phyloP scores from a whole-genome alignment of 202 grass and related monocot genomes.

The Schoenoplectus triqueter region DNA sequence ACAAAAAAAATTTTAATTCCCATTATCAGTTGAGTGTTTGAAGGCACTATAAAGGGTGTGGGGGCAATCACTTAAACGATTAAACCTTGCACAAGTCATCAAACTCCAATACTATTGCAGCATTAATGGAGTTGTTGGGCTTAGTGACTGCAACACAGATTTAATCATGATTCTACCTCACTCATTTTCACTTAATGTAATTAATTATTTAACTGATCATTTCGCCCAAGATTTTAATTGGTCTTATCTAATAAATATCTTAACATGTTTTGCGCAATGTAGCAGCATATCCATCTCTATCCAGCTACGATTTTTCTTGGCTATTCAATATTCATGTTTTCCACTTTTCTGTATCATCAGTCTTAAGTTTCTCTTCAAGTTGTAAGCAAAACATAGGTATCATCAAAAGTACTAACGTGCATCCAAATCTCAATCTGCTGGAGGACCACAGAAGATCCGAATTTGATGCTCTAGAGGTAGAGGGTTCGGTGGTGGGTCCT shows the following conservation, averaged over 20 bases:
- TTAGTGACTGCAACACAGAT: constrained; percentile 8
- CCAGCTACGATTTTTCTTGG: background rate
- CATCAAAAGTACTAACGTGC: constrained; percentile 2
- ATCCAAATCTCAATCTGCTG: background rate
- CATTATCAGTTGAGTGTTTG: background rate
- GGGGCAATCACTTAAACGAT: background rate
- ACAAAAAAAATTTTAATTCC: too few relatives aligned
- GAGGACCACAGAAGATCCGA: constrained; percentile 16
- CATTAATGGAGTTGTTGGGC: constrained; percentile 35
- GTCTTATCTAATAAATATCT: background rate
- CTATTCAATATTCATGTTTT: background rate
- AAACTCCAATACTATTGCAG: constrained; percentile 18
- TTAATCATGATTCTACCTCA: background rate
- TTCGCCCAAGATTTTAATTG: background rate
- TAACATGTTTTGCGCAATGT: background rate
- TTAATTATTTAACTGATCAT: constrained; percentile 26
- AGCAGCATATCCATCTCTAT: constrained; percentile 12
- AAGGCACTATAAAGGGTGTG: background rate
- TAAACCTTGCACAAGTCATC: constrained; percentile 1
- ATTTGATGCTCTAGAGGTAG: too few relatives aligned
- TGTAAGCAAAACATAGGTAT: background rate
- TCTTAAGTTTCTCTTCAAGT: background rate
- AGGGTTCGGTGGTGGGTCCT: background rate
- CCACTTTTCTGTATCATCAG: background rate
- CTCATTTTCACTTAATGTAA: background rate